Evolutionary conservation across 2,329 filamentous ascomycete genomes (phyloP).

Genomic region (Penicillium sp.): DNA sequence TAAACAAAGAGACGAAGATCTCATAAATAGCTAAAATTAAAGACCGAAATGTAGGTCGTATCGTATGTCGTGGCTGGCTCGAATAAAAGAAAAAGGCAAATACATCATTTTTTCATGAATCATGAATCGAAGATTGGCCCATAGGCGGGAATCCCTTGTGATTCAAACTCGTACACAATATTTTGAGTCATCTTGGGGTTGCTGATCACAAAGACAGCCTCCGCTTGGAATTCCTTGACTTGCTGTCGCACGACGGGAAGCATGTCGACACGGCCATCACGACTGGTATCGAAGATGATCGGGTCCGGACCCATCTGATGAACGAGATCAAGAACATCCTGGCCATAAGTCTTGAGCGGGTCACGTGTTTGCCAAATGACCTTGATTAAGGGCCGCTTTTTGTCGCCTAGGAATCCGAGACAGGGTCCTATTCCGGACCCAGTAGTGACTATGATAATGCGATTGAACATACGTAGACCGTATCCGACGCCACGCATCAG

Average conservation of each 20-base stretch:
- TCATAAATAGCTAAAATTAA: background rate
- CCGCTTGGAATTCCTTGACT: constrained; percentile 47
- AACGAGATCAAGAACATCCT: constrained; percentile 57
- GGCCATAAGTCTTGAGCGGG: constrained; percentile 62
- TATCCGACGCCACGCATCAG: constrained; percentile 66
- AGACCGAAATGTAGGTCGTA: background rate
- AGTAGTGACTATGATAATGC: constrained; percentile 65
- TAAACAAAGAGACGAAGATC: background rate
- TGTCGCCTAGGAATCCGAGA: constrained; percentile 57
- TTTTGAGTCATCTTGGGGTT: constrained; percentile 66
- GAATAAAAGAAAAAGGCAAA: background rate
- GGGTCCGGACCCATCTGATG: constrained; percentile 58
- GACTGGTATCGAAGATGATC: constrained; percentile 64
- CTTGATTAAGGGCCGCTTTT: constrained; percentile 43
- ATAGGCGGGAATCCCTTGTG: constrained; percentile 62
- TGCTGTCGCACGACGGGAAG: constrained; percentile 55
- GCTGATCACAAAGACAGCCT: constrained; percentile 71
- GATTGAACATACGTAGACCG: constrained; percentile 62
- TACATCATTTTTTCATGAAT: constrained; percentile 7
- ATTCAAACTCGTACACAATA: constrained; percentile 67
- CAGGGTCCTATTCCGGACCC: constrained; percentile 71
- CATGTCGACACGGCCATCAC: constrained; percentile 60
- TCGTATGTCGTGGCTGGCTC: background rate
- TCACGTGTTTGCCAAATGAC: constrained; percentile 68
- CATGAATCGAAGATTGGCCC: constrained; percentile 71